Base-by-base conservation (phyloP, 768 basidiomycete genomes). In the Pleurotus salmoneostramineus region DNA sequence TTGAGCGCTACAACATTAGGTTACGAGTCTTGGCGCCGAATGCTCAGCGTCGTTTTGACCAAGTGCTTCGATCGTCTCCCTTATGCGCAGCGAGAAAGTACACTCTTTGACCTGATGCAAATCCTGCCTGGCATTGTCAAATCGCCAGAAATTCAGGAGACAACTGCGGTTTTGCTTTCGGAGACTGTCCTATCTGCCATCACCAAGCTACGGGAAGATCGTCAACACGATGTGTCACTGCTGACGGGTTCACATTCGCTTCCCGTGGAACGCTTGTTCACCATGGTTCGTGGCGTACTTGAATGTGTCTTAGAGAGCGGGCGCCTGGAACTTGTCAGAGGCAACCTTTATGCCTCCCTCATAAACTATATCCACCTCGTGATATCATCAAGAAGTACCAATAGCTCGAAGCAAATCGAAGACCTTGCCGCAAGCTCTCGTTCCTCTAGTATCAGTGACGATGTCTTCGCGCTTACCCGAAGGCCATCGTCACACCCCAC, bases 301-400 rank as follows among this genome's bases (percentile, higher is more conserved):
- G 85, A 92, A 54, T 88, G 87, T 49, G 81, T 95, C 56, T 65
- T 88, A 58, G 85, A 89, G 60, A 87, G 82, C 59, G 91, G 88
- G 59, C 87, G 85, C 10, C 82, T 89, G 31, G 93, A 96, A 66
- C 77, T 92, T 51, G 89, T 95, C 14, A 88, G 95, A 27, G 96
- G 96, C 5, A 98, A 98, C 67, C 77, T 98, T n/a, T 98, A 96
- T 69, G 93, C 93, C 3, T 78, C 91, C 4, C 75, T 98, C 58
- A 84, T 93, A 72, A 96, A 96, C 71, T 95, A 93, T 66, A 73
- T 96, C 43, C 88, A 95, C 65, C 81, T 96, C n/a, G 75, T 90
- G 48, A 66, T 76, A 17, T 73, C 77, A 37, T 58, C 66, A 55
- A 64, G 66, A 31, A 50, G 55, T 1, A 31, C 54, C 33, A 58